phyloP scores from a whole-genome alignment of 306 rosid species.

The Cucurbita argyrosperma region DNA sequence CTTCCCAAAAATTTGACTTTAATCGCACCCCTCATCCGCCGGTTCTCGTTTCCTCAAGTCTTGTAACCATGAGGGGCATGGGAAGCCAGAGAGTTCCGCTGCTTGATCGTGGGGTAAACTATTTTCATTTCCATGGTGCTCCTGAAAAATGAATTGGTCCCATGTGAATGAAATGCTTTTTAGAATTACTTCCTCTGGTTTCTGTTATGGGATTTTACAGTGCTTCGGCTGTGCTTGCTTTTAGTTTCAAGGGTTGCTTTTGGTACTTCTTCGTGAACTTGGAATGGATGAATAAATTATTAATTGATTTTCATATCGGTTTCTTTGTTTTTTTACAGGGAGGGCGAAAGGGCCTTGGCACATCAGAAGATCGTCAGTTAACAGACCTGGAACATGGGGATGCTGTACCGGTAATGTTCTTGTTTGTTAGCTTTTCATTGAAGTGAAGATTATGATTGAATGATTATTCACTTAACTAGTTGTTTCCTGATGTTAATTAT shows the following conservation, averaged over 20 bases:
- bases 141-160: background rate
- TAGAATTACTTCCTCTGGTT: background rate
- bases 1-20: background rate
- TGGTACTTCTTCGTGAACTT: background rate
- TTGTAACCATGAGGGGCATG: background rate
- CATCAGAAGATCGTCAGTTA: constrained; percentile 14
- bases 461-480: background rate
- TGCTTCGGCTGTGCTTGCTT: background rate
- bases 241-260: background rate
- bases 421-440: background rate
- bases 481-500: constrained; percentile 1
- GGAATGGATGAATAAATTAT: background rate
- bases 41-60: background rate
- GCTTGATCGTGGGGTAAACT: constrained; percentile 14
- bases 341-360: constrained; percentile 24
- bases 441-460: background rate
- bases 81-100: constrained; percentile 18
- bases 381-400: constrained; percentile 57
- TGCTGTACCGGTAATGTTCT: constrained; percentile 35
- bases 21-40: background rate
- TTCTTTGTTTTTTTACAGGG: constrained; percentile 12
- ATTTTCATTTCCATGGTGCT: background rate
- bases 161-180: background rate
- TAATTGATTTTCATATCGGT: background rate
- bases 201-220: background rate